Evolutionary conservation across 2,329 filamentous ascomycete species (phyloP).

Genomic region (Sclerotinia glacialis): DNA sequence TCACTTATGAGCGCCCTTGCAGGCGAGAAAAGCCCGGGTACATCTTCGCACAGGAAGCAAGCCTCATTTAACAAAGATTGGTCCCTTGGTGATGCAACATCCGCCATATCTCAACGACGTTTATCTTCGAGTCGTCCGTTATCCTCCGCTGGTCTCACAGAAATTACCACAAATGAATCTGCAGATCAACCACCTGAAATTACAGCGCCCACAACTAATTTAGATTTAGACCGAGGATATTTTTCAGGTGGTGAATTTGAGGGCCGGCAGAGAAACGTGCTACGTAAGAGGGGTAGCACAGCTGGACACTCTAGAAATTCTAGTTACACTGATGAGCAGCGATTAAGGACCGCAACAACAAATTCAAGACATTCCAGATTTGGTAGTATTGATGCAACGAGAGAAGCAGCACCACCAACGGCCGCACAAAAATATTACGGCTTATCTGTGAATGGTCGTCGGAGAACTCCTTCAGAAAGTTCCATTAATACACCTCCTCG

Average conservation of each 20-base stretch:
- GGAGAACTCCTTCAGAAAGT: constrained; percentile 45
- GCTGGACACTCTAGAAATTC: constrained; percentile 64
- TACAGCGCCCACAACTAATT: constrained; percentile 49
- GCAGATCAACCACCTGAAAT: constrained; percentile 38
- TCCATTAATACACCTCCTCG: constrained; percentile 61
- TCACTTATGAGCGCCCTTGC: constrained; percentile 45
- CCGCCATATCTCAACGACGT: constrained; percentile 34
- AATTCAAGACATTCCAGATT: constrained; percentile 73
- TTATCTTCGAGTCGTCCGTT: constrained; percentile 21
- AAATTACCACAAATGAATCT: constrained; percentile 34
- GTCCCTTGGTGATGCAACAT: constrained; percentile 53
- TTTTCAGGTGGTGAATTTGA: constrained; percentile 89
- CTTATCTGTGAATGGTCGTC: constrained; percentile 36
- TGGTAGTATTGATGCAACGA: constrained; percentile 73
- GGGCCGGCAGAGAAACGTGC: constrained; percentile 68
- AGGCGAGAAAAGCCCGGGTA: constrained; percentile 24
- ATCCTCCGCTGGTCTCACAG: constrained; percentile 25
- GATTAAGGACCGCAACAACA: constrained; percentile 61
- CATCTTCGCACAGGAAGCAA: constrained; percentile 56
- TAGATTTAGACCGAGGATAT: constrained; percentile 71
- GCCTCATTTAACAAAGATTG: constrained; percentile 69
- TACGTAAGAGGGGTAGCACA: constrained; percentile 72
- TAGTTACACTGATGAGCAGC: constrained; percentile 74
- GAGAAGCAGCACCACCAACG: constrained; percentile 59
- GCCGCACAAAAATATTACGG: constrained; percentile 71